Evolutionary conservation across 345 rosid species (phyloP), one percentile per base, ranked within the genome.

Genomic region (Ricinus communis): DNA sequence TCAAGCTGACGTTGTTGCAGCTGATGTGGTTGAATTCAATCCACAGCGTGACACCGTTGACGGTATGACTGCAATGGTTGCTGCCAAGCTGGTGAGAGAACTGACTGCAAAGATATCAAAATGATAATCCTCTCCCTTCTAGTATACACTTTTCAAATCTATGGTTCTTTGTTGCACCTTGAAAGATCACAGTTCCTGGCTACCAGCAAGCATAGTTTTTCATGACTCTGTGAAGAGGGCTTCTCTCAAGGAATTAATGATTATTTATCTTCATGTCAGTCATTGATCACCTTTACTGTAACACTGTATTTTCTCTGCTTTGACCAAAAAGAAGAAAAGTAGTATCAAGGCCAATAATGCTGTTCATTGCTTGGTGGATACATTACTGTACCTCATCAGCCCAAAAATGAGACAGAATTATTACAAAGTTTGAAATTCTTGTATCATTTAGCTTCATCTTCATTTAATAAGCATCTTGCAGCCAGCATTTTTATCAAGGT

Each of bases 21-120:
- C 94, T 5, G 98, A 95, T 75, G 96, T 95, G 62, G 99, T 95
- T 0, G 99, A 92, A 78, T 95, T 92, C 81, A 92, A 95, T 66
- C 99, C 99, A 5, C 99, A 95, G 75, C 91, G 98, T 0, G 99
- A 95, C 83, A 95, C 98, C 51, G 98, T 95, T 1, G 99, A 90
- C 55, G 99, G 98, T 55, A 95, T 95, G 99, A 95, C 98, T 0
- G 99, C 89, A 54, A 92, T 95, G 99, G 98, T 95, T 47, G 96
- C 98, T 12, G 99, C 99, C 66, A 95, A 95, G 82, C 86, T 95
- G 80, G 99, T 92, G 22, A 86, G 99, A 74, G 99, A 95, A 73
- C 71, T 95, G 74, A 82, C 93, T 1, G 97, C 96, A 6, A 95
- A 90, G 88, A 90, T 95, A 59, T 95, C 99, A 1, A 89, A 84